Conservation (phyloP, 352 stramenopile genomes). For the Pythium sp. region DNA sequence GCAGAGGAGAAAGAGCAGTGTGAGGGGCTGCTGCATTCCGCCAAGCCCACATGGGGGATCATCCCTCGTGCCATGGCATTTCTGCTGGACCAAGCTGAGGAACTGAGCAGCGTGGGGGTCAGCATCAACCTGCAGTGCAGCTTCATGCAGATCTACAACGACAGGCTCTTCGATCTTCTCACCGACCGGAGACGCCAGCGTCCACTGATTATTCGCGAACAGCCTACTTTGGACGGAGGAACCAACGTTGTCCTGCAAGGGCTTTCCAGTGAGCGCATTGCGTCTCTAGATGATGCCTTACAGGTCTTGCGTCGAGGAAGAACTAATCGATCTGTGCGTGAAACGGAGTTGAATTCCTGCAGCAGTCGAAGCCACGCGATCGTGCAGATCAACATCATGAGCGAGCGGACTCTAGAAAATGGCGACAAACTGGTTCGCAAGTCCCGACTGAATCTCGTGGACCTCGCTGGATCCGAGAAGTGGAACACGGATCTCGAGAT, state of each 20-base stretch:
- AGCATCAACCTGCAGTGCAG: slow-evolving; percentile 64
- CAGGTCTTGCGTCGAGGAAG: slow-evolving; percentile 48
- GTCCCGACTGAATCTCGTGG: slow-evolving; percentile 73
- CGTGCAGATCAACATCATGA: slow-evolving; percentile 82
- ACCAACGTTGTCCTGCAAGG: slow-evolving; percentile 62
- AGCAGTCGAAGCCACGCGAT: slow-evolving; percentile 92
- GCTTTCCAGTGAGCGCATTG: slow-evolving; percentile 47
- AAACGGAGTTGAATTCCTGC: slow-evolving; percentile 84
- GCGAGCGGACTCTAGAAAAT: slow-evolving; percentile 24
- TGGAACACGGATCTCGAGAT: slow-evolving; percentile 81
- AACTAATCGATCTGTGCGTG: slow-evolving; percentile 62
- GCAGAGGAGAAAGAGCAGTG: background rate
- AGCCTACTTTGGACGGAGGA: slow-evolving; percentile 43
- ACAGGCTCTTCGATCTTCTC: slow-evolving; percentile 90
- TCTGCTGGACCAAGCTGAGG: slow-evolving; percentile 39
- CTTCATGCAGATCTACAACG: slow-evolving; percentile 96
- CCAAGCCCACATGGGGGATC: slow-evolving; percentile 54
- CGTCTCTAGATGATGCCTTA: slow-evolving; percentile 44
- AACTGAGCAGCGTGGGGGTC: slow-evolving; percentile 16
- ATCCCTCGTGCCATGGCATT: slow-evolving; percentile 75
- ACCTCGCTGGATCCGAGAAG: slow-evolving; percentile 78
- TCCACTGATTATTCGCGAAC: slow-evolving; percentile 68
- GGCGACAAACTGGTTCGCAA: slow-evolving; percentile 40
- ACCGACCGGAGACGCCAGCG: slow-evolving; percentile 62
- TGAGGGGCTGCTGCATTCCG: background rate